Evolutionary conservation across 331 rosid genomes (phyloP).

Genomic region (Saraca asoca): DNA sequence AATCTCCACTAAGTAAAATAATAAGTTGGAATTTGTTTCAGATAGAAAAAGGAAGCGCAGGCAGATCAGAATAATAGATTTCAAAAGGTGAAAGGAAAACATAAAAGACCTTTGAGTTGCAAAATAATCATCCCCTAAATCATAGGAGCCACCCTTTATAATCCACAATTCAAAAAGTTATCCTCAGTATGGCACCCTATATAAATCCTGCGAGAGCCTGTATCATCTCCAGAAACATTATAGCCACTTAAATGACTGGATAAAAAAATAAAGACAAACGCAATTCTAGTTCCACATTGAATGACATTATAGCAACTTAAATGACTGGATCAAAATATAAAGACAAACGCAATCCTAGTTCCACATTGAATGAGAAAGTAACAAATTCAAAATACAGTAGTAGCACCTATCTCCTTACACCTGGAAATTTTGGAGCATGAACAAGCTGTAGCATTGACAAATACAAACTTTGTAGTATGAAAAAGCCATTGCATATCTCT

Average conservation of each 20-base stretch:
- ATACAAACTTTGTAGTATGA: slow-evolving; percentile 1
- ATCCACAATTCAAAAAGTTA: too few species aligned
- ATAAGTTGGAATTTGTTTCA: neutral
- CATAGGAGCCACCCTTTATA: too few species aligned
- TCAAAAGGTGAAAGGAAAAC: too few species aligned
- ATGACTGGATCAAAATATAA: slow-evolving; percentile 27
- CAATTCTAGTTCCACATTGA: slow-evolving; percentile 20
- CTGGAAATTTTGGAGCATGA: slow-evolving; percentile 9
- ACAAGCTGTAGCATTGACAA: neutral
- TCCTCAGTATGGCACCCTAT: too few species aligned
- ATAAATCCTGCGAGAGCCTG: too few species aligned
- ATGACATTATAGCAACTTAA: slow-evolving; percentile 14
- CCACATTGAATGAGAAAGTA: slow-evolving; percentile 18
- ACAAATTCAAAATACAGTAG: slow-evolving; percentile 26
- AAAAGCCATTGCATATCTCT: slow-evolving; percentile 26
- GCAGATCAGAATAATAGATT: too few species aligned
- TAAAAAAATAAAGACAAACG: slow-evolving; percentile 16
- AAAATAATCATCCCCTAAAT: too few species aligned
- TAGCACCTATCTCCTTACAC: slow-evolving; percentile 22
- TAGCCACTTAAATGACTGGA: neutral
- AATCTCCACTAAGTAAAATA: neutral
- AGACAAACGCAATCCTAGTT: slow-evolving; percentile 17
- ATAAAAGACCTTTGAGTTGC: too few species aligned
- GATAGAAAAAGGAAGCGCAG: neutral
- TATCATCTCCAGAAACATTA: too few species aligned